Evolutionary conservation across 345 rosid genomes (phyloP).

Genomic region (Isatis tinctoria): DNA sequence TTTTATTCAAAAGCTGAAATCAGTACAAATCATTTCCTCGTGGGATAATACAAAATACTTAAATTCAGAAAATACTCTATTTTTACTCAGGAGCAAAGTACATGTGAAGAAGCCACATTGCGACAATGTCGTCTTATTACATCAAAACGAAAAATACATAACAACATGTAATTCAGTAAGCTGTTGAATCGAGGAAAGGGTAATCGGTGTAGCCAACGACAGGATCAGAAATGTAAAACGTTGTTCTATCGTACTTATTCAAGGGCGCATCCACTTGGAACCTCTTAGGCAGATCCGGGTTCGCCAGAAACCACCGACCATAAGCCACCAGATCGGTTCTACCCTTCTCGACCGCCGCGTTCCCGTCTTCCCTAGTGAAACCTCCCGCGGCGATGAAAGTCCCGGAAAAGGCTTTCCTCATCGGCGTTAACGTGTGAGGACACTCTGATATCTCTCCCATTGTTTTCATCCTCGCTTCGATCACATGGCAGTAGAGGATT

Average conservation of each 20-base stretch:
- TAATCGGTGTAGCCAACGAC: constrained; percentile 63
- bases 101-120: not conserved
- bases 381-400: constrained; percentile 65
- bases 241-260: constrained; percentile 46
- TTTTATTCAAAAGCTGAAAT: not conserved
- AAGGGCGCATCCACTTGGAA: constrained; percentile 54
- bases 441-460: constrained; percentile 24
- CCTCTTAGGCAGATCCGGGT: constrained; percentile 71
- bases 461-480: constrained; percentile 57
- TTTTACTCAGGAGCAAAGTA: not conserved
- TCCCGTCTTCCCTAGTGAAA: constrained; percentile 48
- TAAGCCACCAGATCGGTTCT: constrained; percentile 55
- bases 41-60: not conserved
- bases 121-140: constrained; percentile 1
- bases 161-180: not conserved
- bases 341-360: constrained; percentile 40
- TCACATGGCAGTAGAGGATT: constrained; percentile 61
- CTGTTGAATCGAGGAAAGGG: constrained; percentile 46
- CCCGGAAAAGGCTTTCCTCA: constrained; percentile 66
- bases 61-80: not conserved
- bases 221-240: constrained; percentile 41
- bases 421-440: constrained; percentile 40
- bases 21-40: not conserved
- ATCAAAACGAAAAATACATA: not conserved
- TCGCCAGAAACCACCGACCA: constrained; percentile 58